Evolutionary conservation across 2,329 filamentous ascomycete species (phyloP), one percentile per base, ranked within the genome.

Genomic region (Plenodomus lindquistii): DNA sequence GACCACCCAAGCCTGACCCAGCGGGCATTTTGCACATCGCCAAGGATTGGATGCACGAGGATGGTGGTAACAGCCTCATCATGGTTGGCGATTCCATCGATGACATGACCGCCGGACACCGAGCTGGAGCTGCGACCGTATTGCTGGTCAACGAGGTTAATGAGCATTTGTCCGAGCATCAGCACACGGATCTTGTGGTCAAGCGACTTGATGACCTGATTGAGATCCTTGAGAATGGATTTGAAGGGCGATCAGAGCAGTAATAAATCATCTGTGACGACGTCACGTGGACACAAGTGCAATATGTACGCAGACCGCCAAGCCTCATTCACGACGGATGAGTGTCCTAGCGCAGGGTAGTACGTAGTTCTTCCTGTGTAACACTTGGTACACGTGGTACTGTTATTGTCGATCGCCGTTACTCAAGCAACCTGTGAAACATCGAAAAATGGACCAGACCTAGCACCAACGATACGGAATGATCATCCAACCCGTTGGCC

Each of bases 11-110:
- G 73, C 93, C 93, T 1, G 83, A 91, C 61, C 93, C 93, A 1
- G 91, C 89, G 0, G 92, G 91, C 0, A 91, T 97, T 46, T 67
- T 95, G 68, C 88, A 94, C 70, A 96, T 97, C 59, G 91, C 91
- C 0, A 78, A 81, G 55, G 75, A 78, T 48, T 96, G 92, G 92
- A 86, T 60, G 55, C 60, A 65, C 40, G 69, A 71, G 8, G 75
- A 79, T 54, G 70, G 73, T 1, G 77, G 72, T 0, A 66, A 74
- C 17, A 71, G 71, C 21, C 47, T 83, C 41, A 78, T 84, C 46
- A 81, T 81, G 72, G 77, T 82, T 0, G 79, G 79, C 9, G 80
- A 82, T 48, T 91, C 87, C 15, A 84, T 96, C 46, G 94, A 97
- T 70, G 94, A 99, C 69, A 95, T 97, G 84, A 89, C 87, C 7